Base-by-base conservation (phyloP, 306 rosid species). In the Cucurbita ficifolia region DNA sequence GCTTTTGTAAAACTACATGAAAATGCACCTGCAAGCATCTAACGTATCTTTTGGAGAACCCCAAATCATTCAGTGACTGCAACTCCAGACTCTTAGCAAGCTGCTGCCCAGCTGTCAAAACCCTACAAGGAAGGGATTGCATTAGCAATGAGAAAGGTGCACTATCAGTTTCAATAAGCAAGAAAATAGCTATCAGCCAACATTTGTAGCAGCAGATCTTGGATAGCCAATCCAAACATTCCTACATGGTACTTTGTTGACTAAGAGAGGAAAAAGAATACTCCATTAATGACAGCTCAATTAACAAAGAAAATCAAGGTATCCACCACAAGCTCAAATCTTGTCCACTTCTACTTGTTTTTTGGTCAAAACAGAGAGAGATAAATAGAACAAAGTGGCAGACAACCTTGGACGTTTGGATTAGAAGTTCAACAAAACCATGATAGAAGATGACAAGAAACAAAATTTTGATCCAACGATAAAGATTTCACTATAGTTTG, bases 31-130 rank as follows among this genome's bases (percentile, higher is more conserved):
- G 99, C 90, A 95, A 85, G 79, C 95, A 89, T 82, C 99, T 95
- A 80, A 95, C 99, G 76, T 88, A 89, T 91, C 99, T 85, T 87
- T 95, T 95, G 17, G 99, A 91, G 82, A 95, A 91, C 36, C 99
- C 99, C 59, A 95, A 81, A 70, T 91, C 99, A 78, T 95, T 95
- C 67, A 95, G 77, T 0, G 99, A 88, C 81, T 89, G 99, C 70
- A 91, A 77, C 84, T 95, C 97, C 88, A 91, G 84, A 81, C 86
- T 83, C 88, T 95, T 95, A 0, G 96, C 95, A 40, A 95, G 96
- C 85, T 95, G 99, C 53, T 95, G 92, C 43, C 97, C 90, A 13
- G 96, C 96, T 42, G 92, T 78, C 75, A 91, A 79, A 51, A 91
- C 96, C 99, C 99, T 95, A 71, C 1, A 71, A 36, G 48, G 52